A percentile compares a stretch with the other conserved stretches of the same genome.
These are phyloP conservation scores for Xerophyta viscosa DNA, from an alignment of 106 monocot species.

Conservation along the genomic window DNA sequence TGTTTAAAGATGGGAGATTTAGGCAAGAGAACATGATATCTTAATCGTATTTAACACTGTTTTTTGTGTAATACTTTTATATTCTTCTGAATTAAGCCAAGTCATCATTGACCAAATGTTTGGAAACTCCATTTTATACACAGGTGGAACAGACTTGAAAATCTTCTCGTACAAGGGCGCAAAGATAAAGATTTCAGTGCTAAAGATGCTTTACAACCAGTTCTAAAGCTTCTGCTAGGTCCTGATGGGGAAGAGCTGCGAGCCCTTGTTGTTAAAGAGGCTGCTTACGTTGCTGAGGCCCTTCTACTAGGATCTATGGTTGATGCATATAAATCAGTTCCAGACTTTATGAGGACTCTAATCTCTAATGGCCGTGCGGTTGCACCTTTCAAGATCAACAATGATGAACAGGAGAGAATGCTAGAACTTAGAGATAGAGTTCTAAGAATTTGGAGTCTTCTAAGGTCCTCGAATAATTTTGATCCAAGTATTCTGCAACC, in stretches of 20 bases:
- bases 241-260: slow-evolving; percentile 85
- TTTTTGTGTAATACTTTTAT: background rate
- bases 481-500: slow-evolving; percentile 88
- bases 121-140: slow-evolving; percentile 14
- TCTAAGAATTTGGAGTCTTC: slow-evolving; percentile 78
- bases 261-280: slow-evolving; percentile 79
- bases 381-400: slow-evolving; percentile 55
- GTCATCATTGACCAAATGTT: background rate
- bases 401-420: slow-evolving; percentile 62
- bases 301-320: slow-evolving; percentile 55
- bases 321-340: slow-evolving; percentile 76
- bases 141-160: slow-evolving; percentile 99
- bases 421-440: slow-evolving; percentile 74
- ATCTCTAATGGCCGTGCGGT: slow-evolving; percentile 35
- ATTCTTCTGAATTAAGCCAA: too few species aligned
- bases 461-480: slow-evolving; percentile 81
- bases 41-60: background rate
- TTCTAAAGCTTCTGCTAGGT: slow-evolving; percentile 75
- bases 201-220: slow-evolving; percentile 94
- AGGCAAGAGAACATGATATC: slow-evolving; percentile 39
- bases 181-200: slow-evolving; percentile 90
- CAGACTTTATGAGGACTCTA: slow-evolving; percentile 51
- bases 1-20: slow-evolving; percentile 99
- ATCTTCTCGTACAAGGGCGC: slow-evolving; percentile 89
- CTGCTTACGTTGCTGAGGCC: slow-evolving; percentile 87